Conservation (phyloP, 2,329 filamentous ascomycete species). For the Paraphoma sp. region DNA sequence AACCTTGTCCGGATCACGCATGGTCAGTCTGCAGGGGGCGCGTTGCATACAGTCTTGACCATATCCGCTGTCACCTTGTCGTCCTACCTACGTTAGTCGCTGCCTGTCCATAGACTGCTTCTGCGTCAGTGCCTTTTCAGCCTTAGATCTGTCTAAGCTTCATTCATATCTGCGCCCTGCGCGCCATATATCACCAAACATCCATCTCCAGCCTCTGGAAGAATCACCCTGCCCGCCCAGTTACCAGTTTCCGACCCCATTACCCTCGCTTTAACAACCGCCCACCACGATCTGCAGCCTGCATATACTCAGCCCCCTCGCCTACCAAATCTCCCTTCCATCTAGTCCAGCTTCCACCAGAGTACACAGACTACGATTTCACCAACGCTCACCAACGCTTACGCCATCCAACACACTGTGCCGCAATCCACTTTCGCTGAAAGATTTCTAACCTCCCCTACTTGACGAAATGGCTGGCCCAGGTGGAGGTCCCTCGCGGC, state of each 20-base stretch:
- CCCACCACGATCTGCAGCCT: slow-evolving; percentile 38
- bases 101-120: slow-evolving; percentile 33
- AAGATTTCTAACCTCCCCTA: slow-evolving; percentile 5
- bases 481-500: slow-evolving; percentile 87
- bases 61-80: slow-evolving; percentile 42
- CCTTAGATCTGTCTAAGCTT: slow-evolving; percentile 41
- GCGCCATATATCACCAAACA: slow-evolving; percentile 46
- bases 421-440: slow-evolving; percentile 24
- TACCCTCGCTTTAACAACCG: slow-evolving; percentile 40
- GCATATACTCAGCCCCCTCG: slow-evolving; percentile 43
- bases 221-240: slow-evolving; percentile 28
- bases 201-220: slow-evolving; percentile 38
- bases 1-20: slow-evolving; percentile 47
- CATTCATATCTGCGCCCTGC: slow-evolving; percentile 28
- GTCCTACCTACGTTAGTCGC: slow-evolving; percentile 24
- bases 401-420: slow-evolving; percentile 15
- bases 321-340: slow-evolving; percentile 26
- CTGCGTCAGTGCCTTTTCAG: slow-evolving; percentile 39
- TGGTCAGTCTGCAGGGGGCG: slow-evolving; percentile 44
- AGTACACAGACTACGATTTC: slow-evolving; percentile 15
- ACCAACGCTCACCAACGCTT: slow-evolving; percentile 18
- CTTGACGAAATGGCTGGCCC: slow-evolving; percentile 78
- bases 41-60: slow-evolving; percentile 42
- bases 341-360: slow-evolving; percentile 13
- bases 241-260: slow-evolving; percentile 43